Base-by-base conservation (phyloP, 768 basidiomycete genomes). In the Trametes maxima region DNA sequence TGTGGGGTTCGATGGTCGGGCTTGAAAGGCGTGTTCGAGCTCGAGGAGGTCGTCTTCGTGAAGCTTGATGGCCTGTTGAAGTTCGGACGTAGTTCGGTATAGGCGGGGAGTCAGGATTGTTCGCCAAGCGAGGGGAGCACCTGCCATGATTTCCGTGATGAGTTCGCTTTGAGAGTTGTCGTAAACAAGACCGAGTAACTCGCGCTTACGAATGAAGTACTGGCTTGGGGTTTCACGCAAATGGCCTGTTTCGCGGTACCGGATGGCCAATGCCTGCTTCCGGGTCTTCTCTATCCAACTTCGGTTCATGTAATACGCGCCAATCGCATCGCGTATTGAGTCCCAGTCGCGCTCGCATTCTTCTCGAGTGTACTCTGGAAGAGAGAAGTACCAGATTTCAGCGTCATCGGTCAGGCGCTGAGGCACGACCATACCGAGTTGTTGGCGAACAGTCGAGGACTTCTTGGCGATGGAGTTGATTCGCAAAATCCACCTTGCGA, bases 71-170 rank as follows among this genome's bases (percentile, higher is more conserved):
- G 62, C 61, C 10, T 24, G 19, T 49, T 68, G 65, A n/a, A 71
- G 59, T 24, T 68, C 68, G 5, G 49, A 22, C 0, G 54, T 35
- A 36, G 16, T 50, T 0, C 12, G 2, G 40, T 65, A 67, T 0
- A 47, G 2, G 0, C 59, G 55, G 47, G 62, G 42, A 4, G 57
- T 57, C 1, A 68, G 54, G 10, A 64, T 42, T n/a, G 69, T 68
- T 10, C 59, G 66, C 76, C 75, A 77, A 8, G 51, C 51, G 0
- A 68, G 13, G 0, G 76, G 76, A 22, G 71, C 74, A 2, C 72
- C 71, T 13, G 69, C 68, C 75, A 77, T 76, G 16, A 78, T 67
- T 50, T 76, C 72, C 16, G 66, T 60, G 14, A 78, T 78, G 2
- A 74, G n/a, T 49, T 77, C 74, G 0, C 69, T 63, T 44, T 77